Evolutionary conservation across 306 rosid species (phyloP), one percentile per base, ranked within the genome.

Genomic region (Dalbergia cultrata): DNA sequence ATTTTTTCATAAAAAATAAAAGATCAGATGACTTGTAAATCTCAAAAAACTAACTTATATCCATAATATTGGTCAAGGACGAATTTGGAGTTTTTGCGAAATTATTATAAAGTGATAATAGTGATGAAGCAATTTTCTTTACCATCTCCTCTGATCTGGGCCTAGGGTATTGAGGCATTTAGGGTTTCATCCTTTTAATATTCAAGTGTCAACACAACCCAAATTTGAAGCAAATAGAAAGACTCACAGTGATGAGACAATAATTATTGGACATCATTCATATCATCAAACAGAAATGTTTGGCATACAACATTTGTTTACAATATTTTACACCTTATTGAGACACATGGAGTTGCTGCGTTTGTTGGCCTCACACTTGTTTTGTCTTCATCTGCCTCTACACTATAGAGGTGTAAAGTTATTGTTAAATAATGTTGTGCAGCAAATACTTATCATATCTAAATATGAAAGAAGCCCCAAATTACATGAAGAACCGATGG

Each of bases 401-500:
- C n/a, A n/a, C 22, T 21, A 21, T 21, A 21, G 0, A 21, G 22
- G 22, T 21, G 22, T 21, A 26, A 26, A 26, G 3, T 26, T 26
- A 26, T 26, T 26, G 3, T 26, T 26, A 26, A 26, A 26, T 2
- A 2, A 26, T 26, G 3, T 26, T 26, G 31, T 26, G 2, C 0
- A 2, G 3, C 31, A 1, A 26, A 26, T 26, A 26, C 2, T 26
- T 26, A 26, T 26, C 31, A 26, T 50, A 82, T 74, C 88, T 77
- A 78, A 81, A 37, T 26, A 26, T 26, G 7, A 37, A 84, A 80
- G 76, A 83, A 84, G 74, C 19, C 69, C 77, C 45, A n/a, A 75
- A 75, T 56, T 58, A 85, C 80, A 77, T 76, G 65, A 85, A 80
- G 80, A 47, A 82, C 52, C 66, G 81, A 82, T 71, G 85, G 90